A percentile compares a stretch with the other conserved stretches of the same genome.
Evolutionary conservation across 176 grass and related monocot genomes (phyloP).

Genomic region (Thalia dealbata): DNA sequence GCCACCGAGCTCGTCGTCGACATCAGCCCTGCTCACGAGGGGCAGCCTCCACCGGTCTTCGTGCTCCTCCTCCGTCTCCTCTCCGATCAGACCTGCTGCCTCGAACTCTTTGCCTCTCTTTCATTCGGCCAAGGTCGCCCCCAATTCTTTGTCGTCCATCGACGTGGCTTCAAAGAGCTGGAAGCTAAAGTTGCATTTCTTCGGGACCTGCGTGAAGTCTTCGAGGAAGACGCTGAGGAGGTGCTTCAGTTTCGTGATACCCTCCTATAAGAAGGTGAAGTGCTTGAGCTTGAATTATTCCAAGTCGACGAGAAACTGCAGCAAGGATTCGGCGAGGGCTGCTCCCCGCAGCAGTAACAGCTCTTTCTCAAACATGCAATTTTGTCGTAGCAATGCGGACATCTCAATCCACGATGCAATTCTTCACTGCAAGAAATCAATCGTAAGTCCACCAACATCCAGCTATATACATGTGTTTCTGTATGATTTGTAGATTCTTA

Average conservation of each 20-base stretch:
- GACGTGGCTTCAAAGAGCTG: not conserved
- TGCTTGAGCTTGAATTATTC: not conserved
- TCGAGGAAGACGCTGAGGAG: slow-evolving; percentile 3
- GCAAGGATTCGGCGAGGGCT: not conserved
- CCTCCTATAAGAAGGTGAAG: not conserved
- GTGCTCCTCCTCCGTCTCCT: too few relatives aligned
- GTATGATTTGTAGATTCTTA: not conserved
- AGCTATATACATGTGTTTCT: not conserved
- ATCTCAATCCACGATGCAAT: slow-evolving; percentile 7
- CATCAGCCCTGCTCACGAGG: not conserved
- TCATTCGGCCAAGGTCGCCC: not conserved
- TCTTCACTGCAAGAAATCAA: slow-evolving; percentile 18
- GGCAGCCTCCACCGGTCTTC: too few relatives aligned
- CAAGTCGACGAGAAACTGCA: not conserved
- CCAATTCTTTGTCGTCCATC: not conserved
- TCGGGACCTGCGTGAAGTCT: not conserved
- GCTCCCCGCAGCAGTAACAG: not conserved
- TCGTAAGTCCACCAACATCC: not conserved
- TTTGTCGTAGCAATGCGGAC: slow-evolving; percentile 2
- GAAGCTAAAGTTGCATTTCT: not conserved
- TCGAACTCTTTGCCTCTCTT: not conserved
- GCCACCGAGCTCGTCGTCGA: not conserved
- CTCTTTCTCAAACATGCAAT: slow-evolving; percentile 2
- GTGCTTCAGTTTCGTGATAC: slow-evolving; percentile 8
- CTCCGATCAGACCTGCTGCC: not conserved